Percentiles rank a stretch among this genome's conserved stretches.
phyloP scores from a whole-genome alignment of 768 basidiomycete genomes.

The Calocybe gangraenosa region DNA sequence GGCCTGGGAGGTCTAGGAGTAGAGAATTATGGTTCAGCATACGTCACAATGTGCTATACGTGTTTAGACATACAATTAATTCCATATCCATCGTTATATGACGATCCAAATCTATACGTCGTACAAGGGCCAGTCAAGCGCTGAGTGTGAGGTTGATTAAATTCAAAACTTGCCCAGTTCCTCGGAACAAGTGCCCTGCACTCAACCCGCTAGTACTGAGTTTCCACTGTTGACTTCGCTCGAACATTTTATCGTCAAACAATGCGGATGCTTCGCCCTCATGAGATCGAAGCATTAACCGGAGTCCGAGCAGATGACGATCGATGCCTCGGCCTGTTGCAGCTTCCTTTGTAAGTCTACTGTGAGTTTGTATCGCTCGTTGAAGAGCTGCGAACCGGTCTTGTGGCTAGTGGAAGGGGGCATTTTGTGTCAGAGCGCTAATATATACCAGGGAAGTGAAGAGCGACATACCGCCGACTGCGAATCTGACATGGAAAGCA shows the following conservation, averaged over 20 bases:
- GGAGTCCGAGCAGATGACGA: slow-evolving; percentile 85
- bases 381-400: slow-evolving; percentile 48
- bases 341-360: slow-evolving; percentile 67
- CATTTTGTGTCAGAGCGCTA: neutral
- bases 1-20: slow-evolving; percentile 81
- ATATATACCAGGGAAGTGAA: too few species aligned
- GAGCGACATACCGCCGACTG: slow-evolving; percentile 41
- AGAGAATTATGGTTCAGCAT: neutral
- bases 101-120: slow-evolving; percentile 70
- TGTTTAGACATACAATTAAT: slow-evolving; percentile 71
- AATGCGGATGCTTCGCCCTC: slow-evolving; percentile 55
- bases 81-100: slow-evolving; percentile 85
- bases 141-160: neutral
- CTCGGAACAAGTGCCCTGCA: slow-evolving; percentile 80
- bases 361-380: slow-evolving; percentile 69
- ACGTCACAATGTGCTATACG: neutral
- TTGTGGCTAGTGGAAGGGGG: slow-evolving; percentile 21
- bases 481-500: slow-evolving; percentile 67
- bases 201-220: slow-evolving; percentile 88
- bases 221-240: slow-evolving; percentile 77
- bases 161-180: slow-evolving; percentile 62
- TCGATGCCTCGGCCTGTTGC: slow-evolving; percentile 84
- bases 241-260: slow-evolving; percentile 77
- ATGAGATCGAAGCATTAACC: slow-evolving; percentile 51
- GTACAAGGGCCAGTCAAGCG: neutral